Base-by-base conservation (phyloP, 129 eudicot genomes). In the Escallonia rubra region DNA sequence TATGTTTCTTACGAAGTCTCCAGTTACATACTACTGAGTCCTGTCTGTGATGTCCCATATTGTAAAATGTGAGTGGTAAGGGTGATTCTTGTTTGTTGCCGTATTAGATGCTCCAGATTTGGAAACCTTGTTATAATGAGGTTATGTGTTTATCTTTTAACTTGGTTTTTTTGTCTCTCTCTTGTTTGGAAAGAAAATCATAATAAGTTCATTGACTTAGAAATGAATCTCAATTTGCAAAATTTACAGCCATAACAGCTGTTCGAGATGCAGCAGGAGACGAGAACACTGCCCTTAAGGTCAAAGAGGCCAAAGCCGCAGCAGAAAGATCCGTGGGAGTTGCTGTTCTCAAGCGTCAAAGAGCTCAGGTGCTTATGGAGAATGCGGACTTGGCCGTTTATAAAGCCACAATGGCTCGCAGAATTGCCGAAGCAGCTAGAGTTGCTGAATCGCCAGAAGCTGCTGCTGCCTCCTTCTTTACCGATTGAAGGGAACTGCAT, bases 331-430 rank as follows among this genome's bases (percentile, higher is more conserved):
- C 83, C 4, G 87, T 82, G 59, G 76, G 43, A 10, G 49, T 83
- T 34, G 96, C 96, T 72, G 54, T 85, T 60, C 71, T 15, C 47
- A 94, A 89, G 83, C 84, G 99, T 12, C 74, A 75, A 68, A 70
- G 80, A 75, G 96, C 95, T 43, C 99, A 93, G 66, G 49, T 53
- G 65, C 92, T 90, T 23, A 82, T 82, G 90, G 90, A 82, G 73
- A 70, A 65, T 60, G 96, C 99, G 5, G 99, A 89, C 64, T 41
- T 85, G 77, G 90, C 87, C 12, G 43, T 79, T 57, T 93, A 86
- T 68, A 79, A 77, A 79, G 99, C 96, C 40, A 59, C 74, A 0
- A 82, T 82, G 88, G 93, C 93, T 7, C 80, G 84, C 23, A 69
- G 76, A 74, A 89, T 93, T 49, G 89, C 99, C 2, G 92, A 84